Evolutionary conservation across 176 grass and related monocot species (phyloP), one percentile per base, ranked within the genome.

Genomic region (Oropetium thomaeum): DNA sequence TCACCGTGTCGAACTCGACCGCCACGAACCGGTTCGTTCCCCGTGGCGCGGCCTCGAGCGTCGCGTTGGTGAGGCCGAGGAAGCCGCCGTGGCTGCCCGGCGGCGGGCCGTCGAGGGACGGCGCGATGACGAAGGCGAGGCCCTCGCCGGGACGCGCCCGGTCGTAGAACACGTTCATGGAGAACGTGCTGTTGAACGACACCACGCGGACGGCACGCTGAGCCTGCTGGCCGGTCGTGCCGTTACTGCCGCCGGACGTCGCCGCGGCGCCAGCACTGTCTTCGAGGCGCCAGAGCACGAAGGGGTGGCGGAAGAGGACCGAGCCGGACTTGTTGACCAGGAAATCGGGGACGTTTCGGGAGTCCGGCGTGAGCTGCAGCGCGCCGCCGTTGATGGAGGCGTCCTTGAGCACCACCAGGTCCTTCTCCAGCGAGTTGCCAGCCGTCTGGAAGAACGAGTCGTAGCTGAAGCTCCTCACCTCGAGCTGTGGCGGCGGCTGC

Each of bases 121-220:
- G 84, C 17, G 76, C 84, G 65, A 77, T 26, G 42, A 52, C 29
- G 73, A 76, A 76, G 41, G 73, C 7, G 29, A 76, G 73, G 0
- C 73, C 73, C 73, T 76, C 73, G 41, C 73, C 73, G 29, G 73
- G 73, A 0, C 7, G 10, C 26, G 10, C 32, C 20, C 3, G 1
- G 20, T 35, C 5, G 58, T 81, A 72, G 79, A 28, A 76, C 5
- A 92, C 76, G 79, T 89, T 92, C 13, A 89, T 62, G 70, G 64
- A 80, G 79, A 92, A 92, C 38, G 70, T 80, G 51, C n/a, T 77
- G 70, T 86, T 89, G 82, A 92, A 89, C 23, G 90, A 88, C 35
- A 53, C 79, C 33, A 92, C 83, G 15, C 61, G 73, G 38, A 52
- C 49, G 0, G 31, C 7, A 26, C 19, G 71, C 39, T 0, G 70